Percentiles rank a stretch among this genome's conserved stretches.
phyloP scores from a whole-genome alignment of 2,329 filamentous ascomycete genomes.

The Fusarium avenaceum region DNA sequence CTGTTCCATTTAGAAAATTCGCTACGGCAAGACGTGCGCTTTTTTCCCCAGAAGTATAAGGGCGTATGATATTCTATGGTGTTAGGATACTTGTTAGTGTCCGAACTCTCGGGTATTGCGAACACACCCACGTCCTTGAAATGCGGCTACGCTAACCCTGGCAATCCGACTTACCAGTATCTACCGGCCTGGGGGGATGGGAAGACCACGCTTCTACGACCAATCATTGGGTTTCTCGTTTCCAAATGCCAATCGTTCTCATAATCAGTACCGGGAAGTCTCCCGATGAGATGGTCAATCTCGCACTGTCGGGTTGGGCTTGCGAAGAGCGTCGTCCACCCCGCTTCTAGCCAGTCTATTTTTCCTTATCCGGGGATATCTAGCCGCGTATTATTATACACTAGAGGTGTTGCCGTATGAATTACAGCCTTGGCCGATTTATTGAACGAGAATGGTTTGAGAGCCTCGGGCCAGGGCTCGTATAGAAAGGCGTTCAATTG shows the following conservation, averaged over 20 bases:
- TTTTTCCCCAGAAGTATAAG: too few species aligned
- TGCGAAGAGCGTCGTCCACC: neutral
- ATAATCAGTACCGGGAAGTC: neutral
- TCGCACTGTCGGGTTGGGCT: neutral
- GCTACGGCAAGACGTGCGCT: too few species aligned
- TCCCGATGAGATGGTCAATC: constrained; percentile 6
- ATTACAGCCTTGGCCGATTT: neutral
- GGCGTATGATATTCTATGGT: too few species aligned
- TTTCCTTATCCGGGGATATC: neutral
- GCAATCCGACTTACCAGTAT: neutral
- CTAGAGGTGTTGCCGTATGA: neutral
- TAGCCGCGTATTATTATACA: neutral
- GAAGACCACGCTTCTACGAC: neutral
- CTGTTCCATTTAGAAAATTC: too few species aligned
- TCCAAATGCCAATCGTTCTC: neutral
- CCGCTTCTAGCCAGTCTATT: neutral
- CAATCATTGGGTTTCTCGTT: neutral
- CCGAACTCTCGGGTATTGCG: too few species aligned
- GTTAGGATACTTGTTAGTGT: too few species aligned
- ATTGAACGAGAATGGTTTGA: neutral
- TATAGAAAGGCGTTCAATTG: constrained; percentile 1
- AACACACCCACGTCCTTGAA: neutral
- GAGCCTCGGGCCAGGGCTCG: neutral
- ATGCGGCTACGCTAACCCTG: constrained; percentile 26
- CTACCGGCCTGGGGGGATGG: neutral